Percentiles rank a stretch among this genome's conserved stretches.
Conservation (phyloP, 2,329 filamentous ascomycete genomes). For the Hypomyces perniciosus region DNA sequence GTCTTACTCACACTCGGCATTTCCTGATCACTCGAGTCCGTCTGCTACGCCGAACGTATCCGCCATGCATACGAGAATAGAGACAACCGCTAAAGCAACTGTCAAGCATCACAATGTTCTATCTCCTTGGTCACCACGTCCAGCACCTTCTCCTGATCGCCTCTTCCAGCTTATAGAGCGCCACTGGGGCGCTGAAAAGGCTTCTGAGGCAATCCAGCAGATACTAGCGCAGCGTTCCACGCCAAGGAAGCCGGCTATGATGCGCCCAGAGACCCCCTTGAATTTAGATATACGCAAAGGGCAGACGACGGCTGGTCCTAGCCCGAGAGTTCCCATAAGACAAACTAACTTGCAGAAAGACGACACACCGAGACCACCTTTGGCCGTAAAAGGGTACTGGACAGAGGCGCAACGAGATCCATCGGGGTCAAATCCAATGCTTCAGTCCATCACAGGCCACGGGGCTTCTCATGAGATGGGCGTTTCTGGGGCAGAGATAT, state of each 20-base stretch:
- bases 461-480: slow-evolving; percentile 1
- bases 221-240: slow-evolving; percentile 16
- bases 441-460: background rate
- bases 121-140: slow-evolving; percentile 48
- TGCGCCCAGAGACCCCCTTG: background rate
- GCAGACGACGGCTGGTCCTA: background rate
- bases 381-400: background rate
- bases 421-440: background rate
- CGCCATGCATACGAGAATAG: slow-evolving; percentile 41
- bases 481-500: background rate
- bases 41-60: slow-evolving; percentile 28
- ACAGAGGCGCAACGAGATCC: background rate
- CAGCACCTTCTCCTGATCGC: slow-evolving; percentile 29
- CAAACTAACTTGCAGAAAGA: background rate
- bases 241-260: background rate
- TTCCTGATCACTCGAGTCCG: slow-evolving; percentile 31
- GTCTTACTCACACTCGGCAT: slow-evolving; percentile 52
- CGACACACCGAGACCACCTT: background rate
- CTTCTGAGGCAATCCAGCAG: slow-evolving; percentile 35
- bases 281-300: background rate
- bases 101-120: slow-evolving; percentile 42
- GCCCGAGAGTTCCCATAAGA: background rate
- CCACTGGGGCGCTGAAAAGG: slow-evolving; percentile 43
- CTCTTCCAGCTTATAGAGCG: slow-evolving; percentile 40
- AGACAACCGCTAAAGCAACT: slow-evolving; percentile 46